Evolutionary conservation across 305 asterid species (phyloP), one percentile per base, ranked within the genome.

Genomic region (Striga hermonthica): DNA sequence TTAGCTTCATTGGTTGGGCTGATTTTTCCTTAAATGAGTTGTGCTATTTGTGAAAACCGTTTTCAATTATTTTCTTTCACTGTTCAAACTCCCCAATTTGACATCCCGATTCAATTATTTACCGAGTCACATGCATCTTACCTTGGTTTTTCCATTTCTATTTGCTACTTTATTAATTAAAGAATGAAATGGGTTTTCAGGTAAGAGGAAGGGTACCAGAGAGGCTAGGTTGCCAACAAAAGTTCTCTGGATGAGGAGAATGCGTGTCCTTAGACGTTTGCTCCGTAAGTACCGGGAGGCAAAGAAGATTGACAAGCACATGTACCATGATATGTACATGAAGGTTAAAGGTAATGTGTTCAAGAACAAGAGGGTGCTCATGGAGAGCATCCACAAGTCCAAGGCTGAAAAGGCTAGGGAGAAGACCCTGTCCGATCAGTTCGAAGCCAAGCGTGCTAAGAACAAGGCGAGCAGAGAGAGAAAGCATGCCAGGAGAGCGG

Each of bases 251-350:
- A 86, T 86, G 94, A 65, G 90, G 75, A 84, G 94, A 52, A 71
- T 85, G 77, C 78, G 96, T 48, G 96, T 88, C 37, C 85, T 88
- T 4, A 86, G 95, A 63, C 81, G 92, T 8, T 76, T 89, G 80
- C 90, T 89, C n/a, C 90, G 88, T 53, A 86, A 85, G 86, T 86
- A 84, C 52, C 43, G 95, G 11, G 96, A 88, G 68, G 49, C 90
- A 0, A 88, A 88, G 88, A 86, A 88, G 67, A 88, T 88, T 45
- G 96, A 86, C 84, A 80, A 75, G 58, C 95, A 88, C 75, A 88
- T 88, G 95, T 88, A 88, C 40, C 96, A 86, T 72, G 94, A 84
- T 68, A 86, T 88, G 96, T 88, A 88, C 84, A 86, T 88, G 95
- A 86, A 75, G 79, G 95, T 86, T 10, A 83, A 88, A 75, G 91